Percentiles rank a stretch among this genome's conserved stretches.
Conservation (phyloP, 1,284 basidiomycete species). For the Stygiomarasmius scandens region DNA sequence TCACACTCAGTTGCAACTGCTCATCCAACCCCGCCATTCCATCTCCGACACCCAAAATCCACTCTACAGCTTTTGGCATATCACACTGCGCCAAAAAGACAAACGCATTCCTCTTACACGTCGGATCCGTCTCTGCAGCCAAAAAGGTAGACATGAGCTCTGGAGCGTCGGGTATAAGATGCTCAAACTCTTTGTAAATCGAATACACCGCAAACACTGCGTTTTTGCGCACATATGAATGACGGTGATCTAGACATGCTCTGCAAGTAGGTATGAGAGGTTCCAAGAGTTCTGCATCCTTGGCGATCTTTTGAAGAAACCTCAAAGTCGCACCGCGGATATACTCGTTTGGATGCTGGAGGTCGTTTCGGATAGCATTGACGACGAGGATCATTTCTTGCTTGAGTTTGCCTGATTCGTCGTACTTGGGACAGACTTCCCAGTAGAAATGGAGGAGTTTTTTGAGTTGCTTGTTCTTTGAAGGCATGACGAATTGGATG, state of each 20-base stretch:
- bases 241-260: conserved; percentile 95
- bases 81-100: conserved; percentile 91
- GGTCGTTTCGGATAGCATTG: conserved; percentile 97
- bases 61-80: conserved; percentile 91
- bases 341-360: conserved; percentile 99
- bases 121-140: conserved; percentile 94
- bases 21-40: conserved; percentile 88
- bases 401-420: conserved; percentile 96
- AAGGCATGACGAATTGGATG: conserved; percentile 97
- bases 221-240: conserved; percentile 98
- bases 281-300: conserved; percentile 94
- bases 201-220: conserved; percentile 96
- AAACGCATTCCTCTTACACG: conserved; percentile 97
- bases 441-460: conserved; percentile 99
- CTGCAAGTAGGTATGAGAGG: conserved; percentile 94
- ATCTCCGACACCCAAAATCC: conserved; percentile 86
- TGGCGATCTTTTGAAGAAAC: conserved; percentile 94
- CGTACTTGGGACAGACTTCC: conserved; percentile 99
- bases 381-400: conserved; percentile 99
- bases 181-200: conserved; percentile 93
- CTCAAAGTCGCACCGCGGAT: conserved; percentile 97
- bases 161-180: conserved; percentile 95
- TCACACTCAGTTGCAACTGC: conserved; percentile 93
- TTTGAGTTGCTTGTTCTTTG: conserved; percentile 96
- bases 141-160: conserved; percentile 98